phyloP scores from a whole-genome alignment of 2,329 filamentous ascomycete genomes.

The Cordyceps cateniannulata region DNA sequence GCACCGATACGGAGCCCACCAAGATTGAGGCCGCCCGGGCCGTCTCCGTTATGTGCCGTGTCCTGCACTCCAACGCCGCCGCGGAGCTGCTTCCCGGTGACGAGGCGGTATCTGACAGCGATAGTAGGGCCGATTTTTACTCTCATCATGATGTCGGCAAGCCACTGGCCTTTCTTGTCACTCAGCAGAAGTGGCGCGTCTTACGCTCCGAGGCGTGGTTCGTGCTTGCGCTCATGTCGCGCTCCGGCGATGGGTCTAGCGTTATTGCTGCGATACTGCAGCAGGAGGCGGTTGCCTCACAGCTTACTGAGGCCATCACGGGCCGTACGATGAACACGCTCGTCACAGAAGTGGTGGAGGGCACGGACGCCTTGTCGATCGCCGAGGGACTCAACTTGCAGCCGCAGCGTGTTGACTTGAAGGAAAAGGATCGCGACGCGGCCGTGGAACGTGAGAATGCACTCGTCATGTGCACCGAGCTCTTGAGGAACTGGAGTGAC shows the following conservation, averaged over 20 bases:
- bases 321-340: slow-evolving; percentile 25
- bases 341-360: slow-evolving; percentile 12
- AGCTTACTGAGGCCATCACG: slow-evolving; percentile 43
- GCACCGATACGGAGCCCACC: slow-evolving; percentile 42
- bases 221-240: slow-evolving; percentile 53
- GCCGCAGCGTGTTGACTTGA: slow-evolving; percentile 41
- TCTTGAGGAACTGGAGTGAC: slow-evolving; percentile 38
- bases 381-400: slow-evolving; percentile 34
- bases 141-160: slow-evolving; percentile 34
- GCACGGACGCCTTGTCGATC: slow-evolving; percentile 15
- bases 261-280: slow-evolving; percentile 39
- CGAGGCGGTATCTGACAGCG: slow-evolving; percentile 15
- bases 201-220: slow-evolving; percentile 58
- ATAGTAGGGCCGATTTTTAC: slow-evolving; percentile 37
- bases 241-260: slow-evolving; percentile 41
- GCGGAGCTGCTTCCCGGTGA: slow-evolving; percentile 22
- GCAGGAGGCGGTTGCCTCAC: slow-evolving; percentile 34
- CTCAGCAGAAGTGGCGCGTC: slow-evolving; percentile 51
- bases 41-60: slow-evolving; percentile 45
- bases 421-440: background rate
- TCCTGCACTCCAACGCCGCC: slow-evolving; percentile 39
- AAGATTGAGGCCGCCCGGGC: slow-evolving; percentile 54
- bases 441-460: slow-evolving; percentile 54
- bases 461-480: slow-evolving; percentile 50
- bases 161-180: slow-evolving; percentile 45